Evolutionary conservation across 176 grass and related monocot genomes (phyloP), one percentile per base, ranked within the genome.

Genomic region (Elymus sibiricus): DNA sequence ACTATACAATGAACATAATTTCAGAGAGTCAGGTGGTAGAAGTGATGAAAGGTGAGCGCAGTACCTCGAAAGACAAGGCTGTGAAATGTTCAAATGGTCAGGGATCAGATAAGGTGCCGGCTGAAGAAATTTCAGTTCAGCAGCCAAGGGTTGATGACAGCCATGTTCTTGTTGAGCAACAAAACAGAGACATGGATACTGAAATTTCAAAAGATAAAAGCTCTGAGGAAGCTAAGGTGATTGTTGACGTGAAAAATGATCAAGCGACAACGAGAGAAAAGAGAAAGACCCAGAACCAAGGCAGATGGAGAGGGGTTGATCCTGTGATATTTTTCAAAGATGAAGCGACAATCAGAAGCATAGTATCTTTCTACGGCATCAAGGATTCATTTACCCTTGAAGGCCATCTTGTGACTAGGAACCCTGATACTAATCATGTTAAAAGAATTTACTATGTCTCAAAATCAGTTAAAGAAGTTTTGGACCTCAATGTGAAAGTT

Each of bases 381-480:
- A 84, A 47, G 40, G 90, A 94, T 86, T 87, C 87, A 63, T 98
- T 98, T 91, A 85, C 90, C 61, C 90, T 98, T 86, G 86, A 87
- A 14, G 88, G 86, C 74, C 90, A 94, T 75, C 93, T 98, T 31
- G 92, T 98, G 75, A 92, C 90, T 85, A 91, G 97, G 77, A 98
- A 98, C 73, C 86, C 77, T 83, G 97, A 98, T 85, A 21, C 86
- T 88, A 90, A 76, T 81, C 88, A 92, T 60, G 91, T 98, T 38
- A 98, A 98, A 87, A 92, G 97, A 74, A 98, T 98, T 83, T 98
- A 95, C 86, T 98, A 98, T 9, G 87, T 98, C 71, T 98, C 94
- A 67, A 94, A 92, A 29, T 95, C 97, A 56, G 97, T 90, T 56
- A 88, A 87, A 80, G 90, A 98, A 82, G 83, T 91, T 78, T 86